Conservation (phyloP, 2,329 filamentous ascomycete species). For the Plectosphaerella plurivora region DNA sequence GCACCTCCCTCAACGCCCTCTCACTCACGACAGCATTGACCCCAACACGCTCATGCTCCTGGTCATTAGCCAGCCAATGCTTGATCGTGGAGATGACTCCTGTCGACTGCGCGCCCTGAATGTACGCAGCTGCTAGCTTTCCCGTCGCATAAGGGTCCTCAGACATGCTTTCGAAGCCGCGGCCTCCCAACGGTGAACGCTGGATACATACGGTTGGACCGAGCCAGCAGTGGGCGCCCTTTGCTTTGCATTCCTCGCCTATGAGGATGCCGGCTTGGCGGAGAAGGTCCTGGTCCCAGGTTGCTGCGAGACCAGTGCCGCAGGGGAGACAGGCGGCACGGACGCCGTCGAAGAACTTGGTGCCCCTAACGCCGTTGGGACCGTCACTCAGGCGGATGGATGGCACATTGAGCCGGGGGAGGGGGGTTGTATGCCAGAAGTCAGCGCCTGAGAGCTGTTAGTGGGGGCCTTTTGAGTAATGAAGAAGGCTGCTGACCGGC, state of each 20-base stretch:
- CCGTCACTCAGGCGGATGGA: constrained; percentile 59
- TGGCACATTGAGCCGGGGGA: constrained; percentile 57
- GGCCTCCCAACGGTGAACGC: constrained; percentile 51
- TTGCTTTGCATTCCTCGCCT: constrained; percentile 48
- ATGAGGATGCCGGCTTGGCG: constrained; percentile 45
- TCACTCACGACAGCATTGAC: constrained; percentile 50
- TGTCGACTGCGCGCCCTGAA: constrained; percentile 52
- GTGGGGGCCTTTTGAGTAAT: neutral
- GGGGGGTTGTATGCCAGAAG: constrained; percentile 64
- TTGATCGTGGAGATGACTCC: constrained; percentile 53
- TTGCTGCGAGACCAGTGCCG: constrained; percentile 52
- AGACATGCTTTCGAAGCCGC: constrained; percentile 54
- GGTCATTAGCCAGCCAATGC: constrained; percentile 59
- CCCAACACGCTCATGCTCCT: constrained; percentile 50
- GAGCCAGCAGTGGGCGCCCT: constrained; percentile 53
- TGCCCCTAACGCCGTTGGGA: constrained; percentile 46
- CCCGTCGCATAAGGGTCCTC: constrained; percentile 55
- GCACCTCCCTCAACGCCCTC: constrained; percentile 53
- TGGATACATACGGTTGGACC: constrained; percentile 62
- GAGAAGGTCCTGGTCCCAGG: constrained; percentile 51
- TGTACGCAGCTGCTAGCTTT: constrained; percentile 45
- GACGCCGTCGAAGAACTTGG: constrained; percentile 62
- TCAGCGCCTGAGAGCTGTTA: constrained; percentile 44
- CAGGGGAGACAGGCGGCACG: constrained; percentile 58
- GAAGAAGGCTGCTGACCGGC: constrained; percentile 28